Conservation (phyloP, 2,329 filamentous ascomycete species). For the Sporothrix schenckii region DNA sequence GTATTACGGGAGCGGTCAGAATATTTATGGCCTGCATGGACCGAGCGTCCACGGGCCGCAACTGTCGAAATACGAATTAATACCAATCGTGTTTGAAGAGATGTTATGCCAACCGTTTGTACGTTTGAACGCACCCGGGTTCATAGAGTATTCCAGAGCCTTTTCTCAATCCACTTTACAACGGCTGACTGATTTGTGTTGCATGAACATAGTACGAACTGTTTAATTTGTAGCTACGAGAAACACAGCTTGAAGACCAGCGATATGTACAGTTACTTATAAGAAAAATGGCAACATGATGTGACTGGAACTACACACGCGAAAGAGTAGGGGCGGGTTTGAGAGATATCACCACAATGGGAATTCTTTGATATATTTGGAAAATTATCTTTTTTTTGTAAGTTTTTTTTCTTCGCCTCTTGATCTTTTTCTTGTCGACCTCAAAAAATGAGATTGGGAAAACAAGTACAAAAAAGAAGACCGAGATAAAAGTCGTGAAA, state of each 20-base stretch:
- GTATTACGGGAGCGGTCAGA: neutral
- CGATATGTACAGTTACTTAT: neutral
- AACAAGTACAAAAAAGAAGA: slow-evolving; percentile 28
- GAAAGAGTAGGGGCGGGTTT: neutral
- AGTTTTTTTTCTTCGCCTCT: slow-evolving; percentile 18
- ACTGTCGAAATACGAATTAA: neutral
- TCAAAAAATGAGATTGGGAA: neutral
- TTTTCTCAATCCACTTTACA: too few relatives aligned
- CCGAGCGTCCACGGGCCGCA: neutral
- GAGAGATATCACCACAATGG: slow-evolving; percentile 10
- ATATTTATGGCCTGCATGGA: neutral
- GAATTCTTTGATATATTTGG: slow-evolving; percentile 26
- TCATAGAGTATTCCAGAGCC: too few relatives aligned
- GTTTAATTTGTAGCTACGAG: neutral
- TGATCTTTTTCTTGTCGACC: slow-evolving; percentile 18
- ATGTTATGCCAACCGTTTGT: too few relatives aligned
- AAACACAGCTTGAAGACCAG: neutral
- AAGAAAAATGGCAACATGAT: neutral
- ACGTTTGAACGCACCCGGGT: too few relatives aligned
- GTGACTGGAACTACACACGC: neutral
- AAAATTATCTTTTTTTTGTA: slow-evolving; percentile 26
- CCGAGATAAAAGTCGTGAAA: slow-evolving; percentile 20
- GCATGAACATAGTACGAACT: neutral
- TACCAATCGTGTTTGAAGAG: neutral
- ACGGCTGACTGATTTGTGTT: neutral